Evolutionary conservation across 2,329 filamentous ascomycete species (phyloP).

Genomic region (Apiospora aurea): DNA sequence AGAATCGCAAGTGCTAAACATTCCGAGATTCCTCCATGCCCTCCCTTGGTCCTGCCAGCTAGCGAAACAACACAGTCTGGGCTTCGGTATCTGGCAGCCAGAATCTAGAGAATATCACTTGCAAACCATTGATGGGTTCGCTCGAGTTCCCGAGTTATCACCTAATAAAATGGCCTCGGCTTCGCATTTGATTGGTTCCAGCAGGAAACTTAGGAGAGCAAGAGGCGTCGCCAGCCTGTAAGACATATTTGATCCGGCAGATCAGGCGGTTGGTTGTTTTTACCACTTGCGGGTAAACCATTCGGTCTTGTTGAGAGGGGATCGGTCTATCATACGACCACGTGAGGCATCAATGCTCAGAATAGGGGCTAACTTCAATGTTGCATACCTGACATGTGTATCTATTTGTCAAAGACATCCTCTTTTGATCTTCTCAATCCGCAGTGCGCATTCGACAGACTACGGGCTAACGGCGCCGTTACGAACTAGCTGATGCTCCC

Average conservation of each 20-base stretch:
- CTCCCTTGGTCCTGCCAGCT: neutral
- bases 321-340: neutral
- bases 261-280: neutral
- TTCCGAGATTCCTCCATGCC: slow-evolving; percentile 8
- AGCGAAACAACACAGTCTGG: neutral
- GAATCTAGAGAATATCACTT: neutral
- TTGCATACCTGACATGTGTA: neutral
- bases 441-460: neutral
- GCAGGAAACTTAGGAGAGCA: neutral
- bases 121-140: neutral
- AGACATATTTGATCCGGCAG: neutral
- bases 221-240: neutral
- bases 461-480: neutral
- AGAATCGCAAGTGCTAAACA: slow-evolving; percentile 1
- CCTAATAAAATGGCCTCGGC: neutral
- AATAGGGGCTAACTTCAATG: too few relatives aligned
- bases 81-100: neutral
- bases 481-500: neutral
- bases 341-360: neutral
- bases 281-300: slow-evolving; percentile 2
- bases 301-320: neutral
- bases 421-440: neutral
- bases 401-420: too few relatives aligned
- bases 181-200: neutral
- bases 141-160: neutral